Evolutionary conservation across 2,329 filamentous ascomycete genomes (phyloP), one percentile per base, ranked within the genome.

Genomic region (Claviceps purpurea): DNA sequence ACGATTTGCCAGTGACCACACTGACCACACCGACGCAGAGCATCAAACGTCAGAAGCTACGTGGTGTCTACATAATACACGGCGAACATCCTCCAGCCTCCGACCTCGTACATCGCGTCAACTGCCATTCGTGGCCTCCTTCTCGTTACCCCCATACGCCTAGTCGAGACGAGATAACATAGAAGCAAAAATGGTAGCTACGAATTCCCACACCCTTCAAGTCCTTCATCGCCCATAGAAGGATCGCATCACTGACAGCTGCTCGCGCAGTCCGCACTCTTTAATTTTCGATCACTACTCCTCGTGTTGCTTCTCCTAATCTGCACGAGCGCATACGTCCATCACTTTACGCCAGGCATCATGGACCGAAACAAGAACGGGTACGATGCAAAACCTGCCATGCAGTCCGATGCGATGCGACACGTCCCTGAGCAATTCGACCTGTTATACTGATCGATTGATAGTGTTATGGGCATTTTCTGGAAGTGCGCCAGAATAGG

Each of bases 261-360:
- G 20, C 26, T 30, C 16, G 22, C 18, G 18, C 63, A 96, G 93
- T 87, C 93, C 54, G 93, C 93, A 52, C 85, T 98, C 64, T 96
- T 98, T 83, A 97, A 97, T 73, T 97, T 98, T 75, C 89, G 96
- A 70, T 95, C 89, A 54, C 85, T 97, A 60, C 81, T 98, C 61
- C 81, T 97, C 62, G 91, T 96, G 59, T 82, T 98, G 62, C 82
- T 98, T 50, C 85, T 98, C 60, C 82, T 94, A 60, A 94, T 97
- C 65, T 98, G 93, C 78, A 96, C 93, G 53, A 90, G 87, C 69
- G 83, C 93, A 56, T 97, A 98, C 71, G 79, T 89, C 52, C 93
- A 97, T 74, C 85, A 87, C 62, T 82, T 95, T 57, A 87, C 93
- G 64, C 91, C 93, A 1, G 79, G 84, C 4, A 85, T 95, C 61